These are phyloP conservation scores for Sporisorium exsertum DNA, from an alignment of 1,284 basidiomycete genomes.

Conservation along the genomic window DNA sequence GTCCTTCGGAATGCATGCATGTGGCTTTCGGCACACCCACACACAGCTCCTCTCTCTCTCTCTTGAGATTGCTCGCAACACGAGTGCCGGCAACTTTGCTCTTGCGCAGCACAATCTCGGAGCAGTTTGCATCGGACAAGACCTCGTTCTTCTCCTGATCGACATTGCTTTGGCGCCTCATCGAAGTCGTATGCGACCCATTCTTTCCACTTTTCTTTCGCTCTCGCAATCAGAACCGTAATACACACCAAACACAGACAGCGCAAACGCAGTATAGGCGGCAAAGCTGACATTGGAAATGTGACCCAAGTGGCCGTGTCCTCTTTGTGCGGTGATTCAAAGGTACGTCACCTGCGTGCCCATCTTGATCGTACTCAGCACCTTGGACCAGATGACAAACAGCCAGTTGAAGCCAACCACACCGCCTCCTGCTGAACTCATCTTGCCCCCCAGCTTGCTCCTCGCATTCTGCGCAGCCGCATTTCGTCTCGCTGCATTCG, in stretches of 20 bases:
- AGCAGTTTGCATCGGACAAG: conserved; percentile 18
- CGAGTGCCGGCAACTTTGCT: neutral
- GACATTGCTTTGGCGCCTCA: neutral
- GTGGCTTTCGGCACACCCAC: neutral
- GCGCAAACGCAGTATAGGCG: neutral
- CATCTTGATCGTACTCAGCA: conserved; percentile 51
- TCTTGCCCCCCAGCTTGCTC: conserved; percentile 38
- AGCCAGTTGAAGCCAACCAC: conserved; percentile 35
- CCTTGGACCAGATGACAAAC: conserved; percentile 40
- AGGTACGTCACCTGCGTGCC: conserved; percentile 54
- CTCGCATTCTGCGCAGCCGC: conserved; percentile 34
- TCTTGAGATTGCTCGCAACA: neutral
- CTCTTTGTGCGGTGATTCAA: conserved; percentile 3
- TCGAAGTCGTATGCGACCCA: too few relatives aligned
- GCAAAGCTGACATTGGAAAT: conserved; percentile 6
- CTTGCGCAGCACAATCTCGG: neutral
- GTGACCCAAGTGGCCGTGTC: neutral
- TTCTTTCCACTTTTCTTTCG: too few relatives aligned
- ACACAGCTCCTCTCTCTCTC: neutral
- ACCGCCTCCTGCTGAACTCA: conserved; percentile 14
- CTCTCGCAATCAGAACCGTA: neutral
- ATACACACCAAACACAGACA: neutral
- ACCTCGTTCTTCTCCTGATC: neutral
- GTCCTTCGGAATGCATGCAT: conserved; percentile 2
- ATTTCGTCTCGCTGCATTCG: conserved; percentile 8